Percentiles rank a stretch among this genome's conserved stretches.
These are phyloP conservation scores for Tagetes erecta DNA, from an alignment of 129 eudicot species.

Conservation along the genomic window DNA sequence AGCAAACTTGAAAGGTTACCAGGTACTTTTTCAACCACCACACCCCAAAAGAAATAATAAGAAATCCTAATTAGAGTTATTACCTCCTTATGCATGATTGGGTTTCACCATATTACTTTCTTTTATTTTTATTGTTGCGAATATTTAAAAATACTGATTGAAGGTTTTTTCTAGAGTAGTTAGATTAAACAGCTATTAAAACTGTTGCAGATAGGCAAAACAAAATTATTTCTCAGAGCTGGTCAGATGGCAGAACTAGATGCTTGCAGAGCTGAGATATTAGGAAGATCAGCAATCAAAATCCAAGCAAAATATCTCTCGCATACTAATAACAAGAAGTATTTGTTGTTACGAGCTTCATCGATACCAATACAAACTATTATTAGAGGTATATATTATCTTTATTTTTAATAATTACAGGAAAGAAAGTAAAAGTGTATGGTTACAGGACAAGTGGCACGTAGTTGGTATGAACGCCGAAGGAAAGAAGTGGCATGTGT, in stretches of 20 bases:
- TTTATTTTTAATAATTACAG: not conserved
- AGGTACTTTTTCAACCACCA: conserved; percentile 45
- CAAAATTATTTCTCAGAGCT: conserved; percentile 85
- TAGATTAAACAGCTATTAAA: conserved; percentile 9
- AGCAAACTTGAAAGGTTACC: conserved; percentile 63
- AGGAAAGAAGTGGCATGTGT: conserved; percentile 64
- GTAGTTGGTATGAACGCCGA: conserved; percentile 39
- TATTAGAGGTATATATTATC: conserved; percentile 62
- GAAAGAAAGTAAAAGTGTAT: not conserved
- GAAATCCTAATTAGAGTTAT: not conserved
- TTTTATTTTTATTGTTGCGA: not conserved
- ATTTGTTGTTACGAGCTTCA: conserved; percentile 39
- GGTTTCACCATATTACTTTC: conserved; percentile 5
- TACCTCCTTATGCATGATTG: not conserved
- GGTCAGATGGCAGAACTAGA: conserved; percentile 98
- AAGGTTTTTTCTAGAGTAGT: not conserved
- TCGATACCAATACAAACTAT: conserved; percentile 61
- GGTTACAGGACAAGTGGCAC: conserved; percentile 58
- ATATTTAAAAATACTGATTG: not conserved
- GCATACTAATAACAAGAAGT: conserved; percentile 45
- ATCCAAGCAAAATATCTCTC: conserved; percentile 61
- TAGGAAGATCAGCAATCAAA: conserved; percentile 71
- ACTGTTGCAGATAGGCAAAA: conserved; percentile 70
- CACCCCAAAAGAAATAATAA: not conserved
- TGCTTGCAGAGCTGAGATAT: conserved; percentile 59